Conservation (phyloP, 2,329 filamentous ascomycete genomes). For the Hortaea werneckii region DNA sequence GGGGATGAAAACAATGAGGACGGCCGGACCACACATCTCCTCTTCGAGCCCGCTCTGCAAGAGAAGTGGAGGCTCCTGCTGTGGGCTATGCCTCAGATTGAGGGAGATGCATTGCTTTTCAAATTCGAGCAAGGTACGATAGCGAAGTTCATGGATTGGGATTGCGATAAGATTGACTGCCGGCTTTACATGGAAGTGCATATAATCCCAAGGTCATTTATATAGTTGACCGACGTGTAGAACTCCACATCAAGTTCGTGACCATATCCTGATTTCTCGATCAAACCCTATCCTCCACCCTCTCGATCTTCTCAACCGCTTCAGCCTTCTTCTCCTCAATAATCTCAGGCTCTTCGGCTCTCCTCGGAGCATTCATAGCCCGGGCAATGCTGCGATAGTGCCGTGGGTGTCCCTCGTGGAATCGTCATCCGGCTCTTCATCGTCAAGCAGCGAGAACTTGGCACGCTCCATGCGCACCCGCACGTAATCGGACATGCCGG, state of each 20-base stretch:
- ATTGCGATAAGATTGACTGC: background rate
- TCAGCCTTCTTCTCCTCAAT: constrained; percentile 8
- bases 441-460: constrained; percentile 10
- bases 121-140: background rate
- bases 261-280: too few species aligned
- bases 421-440: constrained; percentile 2
- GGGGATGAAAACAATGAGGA: background rate
- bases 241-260: too few species aligned
- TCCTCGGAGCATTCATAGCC: background rate
- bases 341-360: constrained; percentile 3
- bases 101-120: background rate
- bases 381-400: constrained; percentile 3
- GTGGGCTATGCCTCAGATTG: background rate
- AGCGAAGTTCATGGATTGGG: background rate
- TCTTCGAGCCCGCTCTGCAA: background rate
- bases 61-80: background rate
- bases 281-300: constrained; percentile 1
- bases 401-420: background rate
- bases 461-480: constrained; percentile 14
- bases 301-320: constrained; percentile 5
- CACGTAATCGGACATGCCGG: constrained; percentile 37
- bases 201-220: background rate
- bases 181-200: constrained; percentile 3
- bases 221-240: too few species aligned
- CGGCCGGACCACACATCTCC: background rate